phyloP scores from a whole-genome alignment of 2,329 filamentous ascomycete species.

The Beauveria asiatica region DNA sequence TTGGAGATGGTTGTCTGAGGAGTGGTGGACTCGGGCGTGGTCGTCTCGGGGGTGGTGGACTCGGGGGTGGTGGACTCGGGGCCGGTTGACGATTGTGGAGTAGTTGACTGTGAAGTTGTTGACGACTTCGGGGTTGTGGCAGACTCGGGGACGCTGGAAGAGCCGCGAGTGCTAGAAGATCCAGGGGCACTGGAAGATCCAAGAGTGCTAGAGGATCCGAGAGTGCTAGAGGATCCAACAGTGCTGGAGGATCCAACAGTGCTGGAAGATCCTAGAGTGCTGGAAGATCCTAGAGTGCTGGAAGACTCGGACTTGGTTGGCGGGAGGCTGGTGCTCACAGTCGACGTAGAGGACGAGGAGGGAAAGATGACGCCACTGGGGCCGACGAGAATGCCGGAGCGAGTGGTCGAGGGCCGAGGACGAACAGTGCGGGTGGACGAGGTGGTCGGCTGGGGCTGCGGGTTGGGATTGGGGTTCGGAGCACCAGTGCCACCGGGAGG shows the following conservation, averaged over 20 bases:
- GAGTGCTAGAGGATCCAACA: neutral
- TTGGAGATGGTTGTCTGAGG: neutral
- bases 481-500: conserved; percentile 10
- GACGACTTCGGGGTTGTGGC: neutral
- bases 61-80: too few relatives aligned
- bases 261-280: neutral
- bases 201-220: neutral
- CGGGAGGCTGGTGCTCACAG: neutral
- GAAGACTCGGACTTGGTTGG: neutral
- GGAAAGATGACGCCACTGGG: conserved; percentile 19
- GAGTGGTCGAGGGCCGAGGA: conserved; percentile 8
- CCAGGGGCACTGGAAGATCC: too few relatives aligned
- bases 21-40: too few relatives aligned
- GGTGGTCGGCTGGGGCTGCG: conserved; percentile 12
- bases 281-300: neutral
- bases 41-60: too few relatives aligned
- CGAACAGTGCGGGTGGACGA: conserved; percentile 13
- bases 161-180: too few relatives aligned
- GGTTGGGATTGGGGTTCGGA: conserved; percentile 12
- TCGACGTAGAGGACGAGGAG: neutral
- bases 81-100: too few relatives aligned
- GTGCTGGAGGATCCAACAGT: neutral
- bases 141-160: neutral
- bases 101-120: too few relatives aligned
- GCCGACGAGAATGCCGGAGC: conserved; percentile 18